Base-by-base conservation (phyloP, 139 green algal genomes). In the Raphidocelis subcapitata region DNA sequence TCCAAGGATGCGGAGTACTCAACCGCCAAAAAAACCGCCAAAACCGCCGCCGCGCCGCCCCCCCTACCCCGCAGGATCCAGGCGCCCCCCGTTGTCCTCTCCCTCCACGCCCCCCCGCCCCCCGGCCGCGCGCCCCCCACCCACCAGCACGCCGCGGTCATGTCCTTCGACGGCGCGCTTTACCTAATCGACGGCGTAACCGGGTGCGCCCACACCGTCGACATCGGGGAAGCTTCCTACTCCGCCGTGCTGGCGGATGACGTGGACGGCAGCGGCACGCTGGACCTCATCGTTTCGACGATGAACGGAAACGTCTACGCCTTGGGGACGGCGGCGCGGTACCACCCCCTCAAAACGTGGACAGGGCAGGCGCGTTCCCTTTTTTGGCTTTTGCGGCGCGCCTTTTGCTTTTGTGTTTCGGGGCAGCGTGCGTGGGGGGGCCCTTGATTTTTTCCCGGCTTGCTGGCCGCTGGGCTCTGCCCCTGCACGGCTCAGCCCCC, bases 261-360 rank as follows among this genome's bases (percentile, higher is more conserved):
- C 84, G 47, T 99, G 52, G 86, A 93, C 62, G 81, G 84, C 37
- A 82, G 95, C 72, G 89, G 88, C 3, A 62, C 55, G 41, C 80
- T 97, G 67, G 93, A 98, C 67, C 83, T 99, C 57, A 44, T 99
- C 32, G 85, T 96, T 51, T 75, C 92, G 35, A 98, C 95, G 62
- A 97, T 97, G 92, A 97, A 94, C 63, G 95, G 95, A 60, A 95
- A 96, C 71, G 81, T 99, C 12, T 97, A 97, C 74, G 70, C 73
- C 44, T 91, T 98, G 26, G 81, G 91, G 67, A 97, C 94, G 21
- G 59, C 66, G 2, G 83, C 82, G 23, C 31, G 71, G 23, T 92
- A 93, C 72, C 86, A 97, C 70, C 90, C 94, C 29, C 82, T 98
- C 29, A 93, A 90, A 73, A 76, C 83, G 0, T 93, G 89, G 88